Percentiles rank a stretch among this genome's conserved stretches.
phyloP scores from a whole-genome alignment of 2,329 filamentous ascomycete genomes.

The Colletotrichum nymphaeae region DNA sequence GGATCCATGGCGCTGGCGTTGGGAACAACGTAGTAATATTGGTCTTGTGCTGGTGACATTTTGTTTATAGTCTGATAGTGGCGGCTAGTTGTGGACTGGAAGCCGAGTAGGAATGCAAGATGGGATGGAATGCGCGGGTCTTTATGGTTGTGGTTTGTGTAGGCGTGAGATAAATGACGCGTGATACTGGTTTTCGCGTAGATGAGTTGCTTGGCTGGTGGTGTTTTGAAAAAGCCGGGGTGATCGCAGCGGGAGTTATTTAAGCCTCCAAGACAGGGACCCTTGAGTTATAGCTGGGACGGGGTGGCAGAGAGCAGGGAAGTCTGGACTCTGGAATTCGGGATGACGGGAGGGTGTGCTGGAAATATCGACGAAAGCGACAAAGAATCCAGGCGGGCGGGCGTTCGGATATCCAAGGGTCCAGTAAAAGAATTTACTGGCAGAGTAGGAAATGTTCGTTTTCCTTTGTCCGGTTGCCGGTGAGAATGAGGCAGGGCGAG shows the following conservation, averaged over 20 bases:
- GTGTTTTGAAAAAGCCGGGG: slow-evolving; percentile 29
- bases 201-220: slow-evolving; percentile 17
- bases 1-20: slow-evolving; percentile 47
- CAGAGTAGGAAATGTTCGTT: slow-evolving; percentile 5
- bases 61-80: slow-evolving; percentile 9
- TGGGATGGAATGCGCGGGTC: slow-evolving; percentile 20
- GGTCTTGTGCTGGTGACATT: slow-evolving; percentile 34
- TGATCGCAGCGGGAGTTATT: slow-evolving; percentile 28
- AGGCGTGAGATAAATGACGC: neutral
- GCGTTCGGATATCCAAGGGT: slow-evolving; percentile 23
- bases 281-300: neutral
- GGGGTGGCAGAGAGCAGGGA: slow-evolving; percentile 29
- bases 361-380: slow-evolving; percentile 24
- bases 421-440: neutral
- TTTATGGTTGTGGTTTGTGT: slow-evolving; percentile 27
- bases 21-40: slow-evolving; percentile 45
- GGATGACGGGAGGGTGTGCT: slow-evolving; percentile 16
- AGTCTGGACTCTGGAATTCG: slow-evolving; percentile 27
- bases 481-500: slow-evolving; percentile 21
- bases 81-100: slow-evolving; percentile 15
- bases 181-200: slow-evolving; percentile 20
- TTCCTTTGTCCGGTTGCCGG: slow-evolving; percentile 19
- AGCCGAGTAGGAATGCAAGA: neutral
- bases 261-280: slow-evolving; percentile 25
- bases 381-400: slow-evolving; percentile 21